Evolutionary conservation across 441 rosid genomes (phyloP).

Genomic region (Jatropha multifida): DNA sequence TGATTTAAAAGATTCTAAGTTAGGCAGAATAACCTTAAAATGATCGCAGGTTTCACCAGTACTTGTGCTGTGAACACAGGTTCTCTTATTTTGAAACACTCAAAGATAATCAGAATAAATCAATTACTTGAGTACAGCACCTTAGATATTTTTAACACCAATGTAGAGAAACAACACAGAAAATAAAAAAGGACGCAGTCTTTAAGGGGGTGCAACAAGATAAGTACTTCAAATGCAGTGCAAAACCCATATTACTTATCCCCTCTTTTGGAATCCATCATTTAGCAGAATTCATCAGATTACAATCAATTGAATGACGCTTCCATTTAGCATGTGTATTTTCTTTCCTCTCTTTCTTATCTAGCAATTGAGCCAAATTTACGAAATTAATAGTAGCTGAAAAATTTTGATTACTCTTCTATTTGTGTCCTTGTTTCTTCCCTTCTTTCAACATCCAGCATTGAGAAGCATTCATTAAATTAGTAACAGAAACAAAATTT

Average conservation of each 20-base stretch:
- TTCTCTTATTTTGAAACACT: not conserved
- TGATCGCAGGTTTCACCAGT: not conserved
- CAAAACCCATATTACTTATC: not conserved
- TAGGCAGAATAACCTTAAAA: not conserved
- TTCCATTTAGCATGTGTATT: not conserved
- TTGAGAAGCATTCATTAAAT: not conserved
- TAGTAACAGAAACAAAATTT: not conserved
- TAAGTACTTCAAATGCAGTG: not conserved
- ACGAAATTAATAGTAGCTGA: not conserved
- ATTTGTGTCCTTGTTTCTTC: too few species aligned
- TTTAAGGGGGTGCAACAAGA: not conserved
- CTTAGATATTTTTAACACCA: not conserved
- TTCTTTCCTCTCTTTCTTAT: not conserved
- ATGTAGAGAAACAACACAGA: not conserved
- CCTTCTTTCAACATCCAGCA: slow-evolving; percentile 2
- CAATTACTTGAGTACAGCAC: not conserved
- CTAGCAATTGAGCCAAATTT: not conserved
- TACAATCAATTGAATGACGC: not conserved
- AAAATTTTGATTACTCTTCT: too few species aligned
- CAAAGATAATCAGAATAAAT: not conserved
- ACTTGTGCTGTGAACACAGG: not conserved
- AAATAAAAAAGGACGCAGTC: not conserved
- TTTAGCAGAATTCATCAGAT: not conserved
- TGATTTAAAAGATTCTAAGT: not conserved
- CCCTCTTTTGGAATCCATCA: not conserved